Conservation (phyloP, 805 yeast species). For the Kodamaea hsintzibuensis region DNA sequence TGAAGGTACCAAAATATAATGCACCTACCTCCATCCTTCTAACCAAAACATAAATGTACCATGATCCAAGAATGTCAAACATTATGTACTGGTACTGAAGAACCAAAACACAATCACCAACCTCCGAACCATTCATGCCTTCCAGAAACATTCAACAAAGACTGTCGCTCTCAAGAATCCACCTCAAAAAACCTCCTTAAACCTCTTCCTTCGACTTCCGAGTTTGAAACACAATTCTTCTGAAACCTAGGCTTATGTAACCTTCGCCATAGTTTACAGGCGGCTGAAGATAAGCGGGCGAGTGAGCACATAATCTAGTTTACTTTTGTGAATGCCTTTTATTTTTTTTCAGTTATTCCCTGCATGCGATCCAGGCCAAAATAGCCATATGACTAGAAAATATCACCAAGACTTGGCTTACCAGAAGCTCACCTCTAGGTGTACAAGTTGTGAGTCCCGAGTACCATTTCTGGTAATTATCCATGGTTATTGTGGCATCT, state of each 20-base stretch:
- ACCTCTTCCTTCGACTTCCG: neutral
- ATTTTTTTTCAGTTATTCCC: neutral
- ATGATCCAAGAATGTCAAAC: neutral
- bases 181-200: neutral
- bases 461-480: neutral
- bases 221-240: neutral
- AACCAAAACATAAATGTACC: too few relatives aligned
- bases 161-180: neutral
- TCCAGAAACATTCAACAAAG: neutral
- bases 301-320: neutral
- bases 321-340: neutral
- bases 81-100: neutral
- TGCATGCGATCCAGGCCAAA: conserved; percentile 1
- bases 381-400: neutral
- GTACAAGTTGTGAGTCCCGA: neutral
- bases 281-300: neutral
- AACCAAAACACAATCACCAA: neutral
- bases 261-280: neutral
- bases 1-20: too few relatives aligned
- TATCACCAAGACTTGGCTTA: neutral
- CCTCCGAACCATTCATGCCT: neutral
- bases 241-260: neutral
- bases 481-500: neutral
- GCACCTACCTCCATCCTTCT: too few relatives aligned
- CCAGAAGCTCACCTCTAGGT: neutral